Evolutionary conservation across 202 grass and related monocot species (phyloP), one percentile per base, ranked within the genome.

Genomic region (Elaeis oleifera): DNA sequence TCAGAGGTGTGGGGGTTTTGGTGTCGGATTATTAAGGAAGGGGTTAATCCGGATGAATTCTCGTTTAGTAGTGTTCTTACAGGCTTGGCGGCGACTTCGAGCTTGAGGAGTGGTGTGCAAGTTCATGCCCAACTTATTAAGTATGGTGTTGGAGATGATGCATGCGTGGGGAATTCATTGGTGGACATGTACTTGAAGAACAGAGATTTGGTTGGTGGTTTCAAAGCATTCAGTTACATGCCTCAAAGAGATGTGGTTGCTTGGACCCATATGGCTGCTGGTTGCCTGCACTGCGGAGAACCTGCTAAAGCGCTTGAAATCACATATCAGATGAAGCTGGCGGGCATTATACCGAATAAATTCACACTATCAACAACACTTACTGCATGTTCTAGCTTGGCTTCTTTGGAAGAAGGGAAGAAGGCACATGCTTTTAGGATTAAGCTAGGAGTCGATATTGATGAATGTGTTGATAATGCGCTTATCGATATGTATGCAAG

Each of bases 101-200:
- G 69, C 78, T 68, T 79, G 60, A 23, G 4, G 17, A 62, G 50
- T 4, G 78, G 81, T 53, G 53, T 81, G n/a, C 86, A 89, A 50
- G 75, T 79, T 44, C 86, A 90, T 3, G 75, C 63, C 8, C 75
- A 85, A 61, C 67, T 85, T 48, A 54, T 85, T 18, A 90, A 79
- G 82, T 76, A 63, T 28, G 87, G 79, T 56, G 68, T 77, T 2
- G 53, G 73, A 1, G 64, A 49, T 0, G 82, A 90, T 16, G 73
- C 80, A 1, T 83, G 67, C 5, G 87, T 80, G 22, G 65, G 79
- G 2, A 85, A 90, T 55, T 85, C 82, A 3, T 22, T 85, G 72
- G 23, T 85, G 20, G 82, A 90, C 18, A 90, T 83, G 87, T 90
- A 90, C 58, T 71, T 59, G 59, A 85, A 83, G 79, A 80, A 59